Evolutionary conservation across 352 stramenopile species (phyloP), one percentile per base, ranked within the genome.

Genomic region (Pythium dissimile): DNA sequence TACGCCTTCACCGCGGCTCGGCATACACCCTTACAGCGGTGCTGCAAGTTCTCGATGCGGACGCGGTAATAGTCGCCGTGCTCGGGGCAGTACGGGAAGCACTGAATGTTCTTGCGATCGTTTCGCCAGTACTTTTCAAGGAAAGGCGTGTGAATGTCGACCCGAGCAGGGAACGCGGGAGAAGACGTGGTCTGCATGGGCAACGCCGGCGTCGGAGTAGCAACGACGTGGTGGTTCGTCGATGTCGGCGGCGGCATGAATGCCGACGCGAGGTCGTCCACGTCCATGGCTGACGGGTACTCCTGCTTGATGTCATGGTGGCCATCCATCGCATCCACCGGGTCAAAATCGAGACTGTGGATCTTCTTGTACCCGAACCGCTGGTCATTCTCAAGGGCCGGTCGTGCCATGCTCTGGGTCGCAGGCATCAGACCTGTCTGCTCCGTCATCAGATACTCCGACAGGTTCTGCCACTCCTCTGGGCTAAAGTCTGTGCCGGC

Each of bases 81-180:
- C 34, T 95, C 86, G 7, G 84, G 86, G 32, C 88, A 96, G 50
- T 88, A 92, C 15, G 88, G 88, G 62, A 96, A 96, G 55, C 88
- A 96, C 62, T 96, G 88, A 35, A 96, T 90, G 56, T 96, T 96
- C 69, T 96, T 96, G 39, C 88, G 84, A 47, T 96, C 88, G 56
- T 96, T 96, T 54, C 88, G 84, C 80, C 86, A 96, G 57, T 96
- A 96, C 60, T 96, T 96, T 31, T 90, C 77, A 27, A 94, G 54
- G 69, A 96, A 96, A 9, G 60, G 69, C 13, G 87, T 94, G 56
- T 89, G 73, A 39, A 95, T 89, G 24, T 86, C 70, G 15, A 94
- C 86, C 6, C 76, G 64, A 1, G 84, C 73, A 2, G 73, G 77
- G 32, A 79, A 82, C 3, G 64, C 51, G 10, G 35, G 63, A 9